Evolutionary conservation across 306 rosid genomes (phyloP).

Genomic region (Alnus glutinosa): DNA sequence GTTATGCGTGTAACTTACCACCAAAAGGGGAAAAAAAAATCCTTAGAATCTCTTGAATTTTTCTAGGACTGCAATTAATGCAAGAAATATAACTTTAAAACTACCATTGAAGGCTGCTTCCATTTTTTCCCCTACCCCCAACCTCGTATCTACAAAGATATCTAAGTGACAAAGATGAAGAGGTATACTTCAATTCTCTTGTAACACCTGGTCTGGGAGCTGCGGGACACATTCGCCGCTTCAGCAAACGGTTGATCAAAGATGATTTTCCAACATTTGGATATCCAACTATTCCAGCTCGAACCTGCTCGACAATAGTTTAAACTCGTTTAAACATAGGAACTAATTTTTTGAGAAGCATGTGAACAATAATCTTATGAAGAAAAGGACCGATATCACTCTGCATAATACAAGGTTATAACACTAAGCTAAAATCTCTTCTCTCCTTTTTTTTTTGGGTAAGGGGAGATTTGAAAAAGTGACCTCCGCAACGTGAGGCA

Average conservation of each 20-base stretch:
- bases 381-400: slow-evolving; percentile 7
- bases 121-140: slow-evolving; percentile 4
- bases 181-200: slow-evolving; percentile 65
- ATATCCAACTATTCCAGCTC: slow-evolving; percentile 97
- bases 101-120: background rate
- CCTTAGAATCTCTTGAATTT: background rate
- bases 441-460: background rate
- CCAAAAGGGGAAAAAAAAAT: background rate
- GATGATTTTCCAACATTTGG: slow-evolving; percentile 98
- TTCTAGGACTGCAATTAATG: background rate
- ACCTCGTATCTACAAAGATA: slow-evolving; percentile 5
- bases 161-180: slow-evolving; percentile 21
- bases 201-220: slow-evolving; percentile 99
- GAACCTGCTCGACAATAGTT: slow-evolving; percentile 52
- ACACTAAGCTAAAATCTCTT: background rate
- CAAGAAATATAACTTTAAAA: background rate
- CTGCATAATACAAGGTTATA: background rate
- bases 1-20: background rate
- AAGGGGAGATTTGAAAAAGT: too few relatives aligned
- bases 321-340: slow-evolving; percentile 9
- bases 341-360: slow-evolving; percentile 13
- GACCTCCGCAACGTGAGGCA: too few relatives aligned
- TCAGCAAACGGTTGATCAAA: slow-evolving; percentile 79
- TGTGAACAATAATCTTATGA: background rate
- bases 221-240: slow-evolving; percentile 88